Evolutionary conservation across 1,139 yeast species (phyloP), one percentile per base, ranked within the genome.

Genomic region (Yamadazyma spencermartinsiae): DNA sequence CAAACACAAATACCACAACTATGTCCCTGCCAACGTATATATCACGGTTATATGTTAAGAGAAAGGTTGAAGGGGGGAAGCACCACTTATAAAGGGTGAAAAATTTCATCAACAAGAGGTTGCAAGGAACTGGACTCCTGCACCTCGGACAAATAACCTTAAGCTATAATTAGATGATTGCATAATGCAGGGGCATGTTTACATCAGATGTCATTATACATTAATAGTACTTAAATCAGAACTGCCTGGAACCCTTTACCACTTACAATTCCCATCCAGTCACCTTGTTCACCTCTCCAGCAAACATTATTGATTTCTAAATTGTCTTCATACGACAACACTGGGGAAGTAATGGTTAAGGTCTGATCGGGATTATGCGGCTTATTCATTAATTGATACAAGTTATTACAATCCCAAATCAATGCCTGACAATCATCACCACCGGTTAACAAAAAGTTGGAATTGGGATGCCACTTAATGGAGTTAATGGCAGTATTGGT

Each of bases 361-460:
- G 37, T 34, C 19, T 36, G 40, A 1, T 45, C 48, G 3, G 33
- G 33, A 24, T n/a, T 25, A 30, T 8, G 35, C 27, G 32, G 37
- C 18, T 31, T 34, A 28, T 28, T 28, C 21, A 28, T 29, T 16
- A 21, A 37, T 35, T 45, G 54, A 21, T 55, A 54, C 24, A 64
- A 34, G 30, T 54, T 56, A 41, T 63, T 68, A 42, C 88, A 68
- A 59, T 92, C 96, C 94, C 97, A 89, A 12, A 86, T 68, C 27
- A 90, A 65, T 0, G 87, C 86, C 60, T 89, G 96, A 59, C 96
- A 86, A 61, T 90, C 98, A 57, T 92, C 98, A 17, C 86, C 83
- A 14, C 94, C 95, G 1, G 90, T 77, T 13, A 88, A 70, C 24
- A 92, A 62, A 33, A 74, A 63, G 46, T 85, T 80, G 24, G 80